phyloP scores from a whole-genome alignment of 2,329 filamentous ascomycete genomes.

The Fusarium pseudograminearum region DNA sequence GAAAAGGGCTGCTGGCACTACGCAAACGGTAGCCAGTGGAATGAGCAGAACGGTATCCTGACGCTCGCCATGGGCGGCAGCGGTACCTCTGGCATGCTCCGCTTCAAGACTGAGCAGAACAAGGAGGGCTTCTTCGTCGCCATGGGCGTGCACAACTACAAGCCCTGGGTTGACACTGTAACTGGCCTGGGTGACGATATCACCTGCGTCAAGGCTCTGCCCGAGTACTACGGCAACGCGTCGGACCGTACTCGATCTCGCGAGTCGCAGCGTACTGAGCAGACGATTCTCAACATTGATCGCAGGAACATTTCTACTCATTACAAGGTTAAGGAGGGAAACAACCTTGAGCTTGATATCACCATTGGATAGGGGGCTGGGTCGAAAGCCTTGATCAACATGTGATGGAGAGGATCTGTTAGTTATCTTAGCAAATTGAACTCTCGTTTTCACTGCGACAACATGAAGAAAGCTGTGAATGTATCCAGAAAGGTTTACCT shows the following conservation, averaged over 20 bases:
- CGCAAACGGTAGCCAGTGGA: conserved; percentile 34
- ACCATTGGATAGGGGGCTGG: conserved; percentile 14
- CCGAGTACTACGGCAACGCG: conserved; percentile 35
- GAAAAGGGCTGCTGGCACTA: conserved; percentile 41
- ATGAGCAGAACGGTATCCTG: conserved; percentile 16
- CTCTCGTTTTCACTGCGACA: neutral
- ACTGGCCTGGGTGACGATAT: conserved; percentile 32
- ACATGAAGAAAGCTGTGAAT: neutral
- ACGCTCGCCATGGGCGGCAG: conserved; percentile 36
- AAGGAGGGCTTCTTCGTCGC: conserved; percentile 40
- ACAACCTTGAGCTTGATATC: conserved; percentile 41
- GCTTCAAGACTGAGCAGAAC: conserved; percentile 40
- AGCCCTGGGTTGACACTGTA: conserved; percentile 39
- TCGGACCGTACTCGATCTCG: conserved; percentile 17
- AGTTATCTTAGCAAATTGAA: neutral
- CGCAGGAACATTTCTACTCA: conserved; percentile 25
- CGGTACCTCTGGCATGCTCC: conserved; percentile 36
- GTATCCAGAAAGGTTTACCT: neutral
- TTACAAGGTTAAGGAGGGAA: conserved; percentile 26
- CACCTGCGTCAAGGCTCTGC: conserved; percentile 36
- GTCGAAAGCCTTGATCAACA: fast-evolving
- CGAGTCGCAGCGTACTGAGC: conserved; percentile 31
- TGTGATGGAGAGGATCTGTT: neutral
- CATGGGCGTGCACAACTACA: conserved; percentile 37
- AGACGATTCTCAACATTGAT: conserved; percentile 38